Percentiles rank a stretch among this genome's conserved stretches.
Evolutionary conservation across 768 basidiomycete species (phyloP).

Genomic region (Pholiota microspora): DNA sequence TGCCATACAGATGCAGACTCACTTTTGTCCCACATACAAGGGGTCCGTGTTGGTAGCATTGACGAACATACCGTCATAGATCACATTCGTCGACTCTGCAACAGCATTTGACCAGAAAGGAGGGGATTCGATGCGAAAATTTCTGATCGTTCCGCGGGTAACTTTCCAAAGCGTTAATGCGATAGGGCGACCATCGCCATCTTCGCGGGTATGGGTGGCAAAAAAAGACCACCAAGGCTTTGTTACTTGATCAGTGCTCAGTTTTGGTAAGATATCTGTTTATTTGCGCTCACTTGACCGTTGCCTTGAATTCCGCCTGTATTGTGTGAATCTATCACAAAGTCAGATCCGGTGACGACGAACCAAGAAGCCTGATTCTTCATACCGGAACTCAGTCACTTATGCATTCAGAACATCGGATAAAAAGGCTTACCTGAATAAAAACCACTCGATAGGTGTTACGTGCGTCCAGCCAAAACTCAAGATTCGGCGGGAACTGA

Average conservation of each 20-base stretch:
- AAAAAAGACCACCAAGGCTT: slow-evolving; percentile 59
- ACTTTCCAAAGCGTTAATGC: slow-evolving; percentile 49
- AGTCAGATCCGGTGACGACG: slow-evolving; percentile 54
- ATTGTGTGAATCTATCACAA: slow-evolving; percentile 53
- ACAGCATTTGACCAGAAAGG: slow-evolving; percentile 64
- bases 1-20: slow-evolving; percentile 4
- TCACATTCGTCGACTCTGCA: slow-evolving; percentile 43
- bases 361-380: slow-evolving; percentile 66
- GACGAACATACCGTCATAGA: slow-evolving; percentile 56
- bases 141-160: slow-evolving; percentile 36
- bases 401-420: background rate
- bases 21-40: slow-evolving; percentile 49
- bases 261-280: background rate
- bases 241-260: background rate
- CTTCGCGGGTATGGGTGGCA: slow-evolving; percentile 40
- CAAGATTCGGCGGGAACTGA: slow-evolving; percentile 52
- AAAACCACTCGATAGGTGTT: slow-evolving; percentile 63
- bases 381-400: background rate
- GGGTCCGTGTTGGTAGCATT: slow-evolving; percentile 58
- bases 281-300: slow-evolving; percentile 38
- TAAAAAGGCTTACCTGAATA: slow-evolving; percentile 40
- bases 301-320: slow-evolving; percentile 59
- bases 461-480: slow-evolving; percentile 52
- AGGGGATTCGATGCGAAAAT: slow-evolving; percentile 51
- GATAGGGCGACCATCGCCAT: slow-evolving; percentile 61